Evolutionary conservation across 352 stramenopile genomes (phyloP), one percentile per base, ranked within the genome.

Genomic region (Sclerospora graminicola): DNA sequence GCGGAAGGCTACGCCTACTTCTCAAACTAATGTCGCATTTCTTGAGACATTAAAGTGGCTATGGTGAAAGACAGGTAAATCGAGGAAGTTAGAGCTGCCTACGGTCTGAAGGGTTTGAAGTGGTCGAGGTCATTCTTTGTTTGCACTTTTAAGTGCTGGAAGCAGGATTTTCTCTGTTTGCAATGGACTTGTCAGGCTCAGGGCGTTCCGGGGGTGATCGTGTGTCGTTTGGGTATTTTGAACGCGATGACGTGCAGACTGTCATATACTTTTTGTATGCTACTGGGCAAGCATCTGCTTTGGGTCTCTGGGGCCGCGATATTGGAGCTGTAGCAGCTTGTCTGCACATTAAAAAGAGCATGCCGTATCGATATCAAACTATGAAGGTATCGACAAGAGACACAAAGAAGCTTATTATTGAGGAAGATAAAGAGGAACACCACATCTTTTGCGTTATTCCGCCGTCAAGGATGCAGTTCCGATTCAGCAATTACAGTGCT

Each of bases 111-210:
- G n/a, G n/a, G n/a, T n/a, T n/a, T n/a, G n/a, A n/a, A n/a, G n/a
- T n/a, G n/a, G n/a, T n/a, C n/a, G n/a, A n/a, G n/a, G n/a, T n/a
- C 29, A 69, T 89, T 20, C 32, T 89, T 11, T 89, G 86, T 45
- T 54, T 89, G 26, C 77, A 89, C 37, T 41, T 57, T 19, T 56
- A 49, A 45, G 57, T 89, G 16, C 63, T 89, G 10, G 45, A 59
- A 0, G 49, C 56, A 0, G 77, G 75, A 7, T 87, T 87, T 24
- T 87, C 77, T 34, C 46, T 89, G 10, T 82, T 89, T 27, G 46
- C 74, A 40, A n/a, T 89, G 29, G 77, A 89, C 42, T 45, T 87
- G 8, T 87, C 77, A 0, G 74, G 77, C 19, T 84, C 77, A 6
- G 77, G 77, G 14, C 45, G 68, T 35, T 89, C 77, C 0, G 67